Evolutionary conservation across 2,329 filamentous ascomycete genomes (phyloP), one percentile per base, ranked within the genome.

Genomic region (Aspergillus fijiensis): DNA sequence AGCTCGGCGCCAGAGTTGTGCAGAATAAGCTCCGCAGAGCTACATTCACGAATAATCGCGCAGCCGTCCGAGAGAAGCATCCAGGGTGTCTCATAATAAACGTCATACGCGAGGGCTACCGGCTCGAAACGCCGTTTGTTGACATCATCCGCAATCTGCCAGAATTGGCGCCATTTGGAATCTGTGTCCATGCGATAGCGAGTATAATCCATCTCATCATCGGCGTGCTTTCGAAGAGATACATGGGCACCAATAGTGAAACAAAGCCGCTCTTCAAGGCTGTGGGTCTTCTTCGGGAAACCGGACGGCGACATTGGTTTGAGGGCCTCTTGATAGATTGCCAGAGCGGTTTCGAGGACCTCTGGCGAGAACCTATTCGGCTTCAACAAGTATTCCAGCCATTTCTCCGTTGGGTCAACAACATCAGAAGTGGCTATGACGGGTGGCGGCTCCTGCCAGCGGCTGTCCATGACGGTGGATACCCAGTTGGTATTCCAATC

Each of bases 81-180:
- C 92, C 92, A 97, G 1, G 91, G 85, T 79, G 93, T 84, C 53
- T 89, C 87, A 10, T 84, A 82, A 51, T 85, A 82, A 0, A 83
- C 75, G 69, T 98, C 95, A 58, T 91, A 87, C 0, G 88, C 85
- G 49, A 98, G 80, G 1, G 90, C 88, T 49, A 98, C 77, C 0
- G 91, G 89, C 70, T 97, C 93, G 19, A 90, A 89, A 69, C 93
- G 85, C 69, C 91, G 89, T 69, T 90, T 92, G 72, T 98, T 92
- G 47, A 99, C 80, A 72, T 96, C 93, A 12, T 90, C 83, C 19
- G 96, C 83, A 19, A 98, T 83, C 33, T 92, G 87, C 79, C 92
- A 96, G 75, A 96, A 96, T 54, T 90, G 86, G 63, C 90, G 87
- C 95, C 95, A 99, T 73, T 96, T 92, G 11, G 85, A 83, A 70